A percentile compares a stretch with the other conserved stretches of the same genome.
Conservation (phyloP, 2,329 filamentous ascomycete genomes). For the Knoxdaviesia capensis region DNA sequence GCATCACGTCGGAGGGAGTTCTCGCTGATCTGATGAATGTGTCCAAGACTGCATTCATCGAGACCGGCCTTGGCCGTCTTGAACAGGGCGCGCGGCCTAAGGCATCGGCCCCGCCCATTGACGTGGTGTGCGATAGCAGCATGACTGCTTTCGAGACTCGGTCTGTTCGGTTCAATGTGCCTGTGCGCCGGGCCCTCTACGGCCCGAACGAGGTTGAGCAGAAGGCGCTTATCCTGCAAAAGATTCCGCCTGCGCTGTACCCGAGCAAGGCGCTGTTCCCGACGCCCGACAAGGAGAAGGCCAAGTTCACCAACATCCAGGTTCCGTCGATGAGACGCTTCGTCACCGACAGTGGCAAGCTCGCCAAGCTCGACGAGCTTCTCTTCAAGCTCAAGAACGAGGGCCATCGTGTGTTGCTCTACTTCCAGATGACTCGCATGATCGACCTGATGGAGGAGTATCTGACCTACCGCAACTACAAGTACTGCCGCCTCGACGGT, state of each 20-base stretch:
- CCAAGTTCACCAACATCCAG: conserved; percentile 72
- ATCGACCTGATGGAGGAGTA: conserved; percentile 99
- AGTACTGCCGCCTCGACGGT: conserved; percentile 89
- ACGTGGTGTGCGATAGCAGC: conserved; percentile 55
- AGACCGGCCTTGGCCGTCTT: conserved; percentile 54
- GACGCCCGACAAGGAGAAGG: conserved; percentile 58
- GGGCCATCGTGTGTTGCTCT: conserved; percentile 81
- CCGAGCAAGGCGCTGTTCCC: conserved; percentile 51
- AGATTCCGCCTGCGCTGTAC: conserved; percentile 43
- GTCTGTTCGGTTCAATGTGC: conserved; percentile 46
- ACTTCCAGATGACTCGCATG: conserved; percentile 99
- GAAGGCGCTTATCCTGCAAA: conserved; percentile 51
- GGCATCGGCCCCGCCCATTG: conserved; percentile 69
- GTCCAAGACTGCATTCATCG: conserved; percentile 40
- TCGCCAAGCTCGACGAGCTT: conserved; percentile 74
- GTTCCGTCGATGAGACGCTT: conserved; percentile 96
- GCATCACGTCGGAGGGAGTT: conserved; percentile 51
- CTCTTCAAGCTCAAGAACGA: conserved; percentile 80
- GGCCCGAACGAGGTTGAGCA: conserved; percentile 46
- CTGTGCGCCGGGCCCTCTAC: conserved; percentile 56
- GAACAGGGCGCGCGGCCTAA: conserved; percentile 66
- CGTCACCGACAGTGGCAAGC: conserved; percentile 91
- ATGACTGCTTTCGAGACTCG: conserved; percentile 34
- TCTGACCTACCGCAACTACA: conserved; percentile 95
- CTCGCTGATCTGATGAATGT: conserved; percentile 66